Base-by-base conservation (phyloP, 2,329 filamentous ascomycete genomes). In the Aspergillus glaucus region DNA sequence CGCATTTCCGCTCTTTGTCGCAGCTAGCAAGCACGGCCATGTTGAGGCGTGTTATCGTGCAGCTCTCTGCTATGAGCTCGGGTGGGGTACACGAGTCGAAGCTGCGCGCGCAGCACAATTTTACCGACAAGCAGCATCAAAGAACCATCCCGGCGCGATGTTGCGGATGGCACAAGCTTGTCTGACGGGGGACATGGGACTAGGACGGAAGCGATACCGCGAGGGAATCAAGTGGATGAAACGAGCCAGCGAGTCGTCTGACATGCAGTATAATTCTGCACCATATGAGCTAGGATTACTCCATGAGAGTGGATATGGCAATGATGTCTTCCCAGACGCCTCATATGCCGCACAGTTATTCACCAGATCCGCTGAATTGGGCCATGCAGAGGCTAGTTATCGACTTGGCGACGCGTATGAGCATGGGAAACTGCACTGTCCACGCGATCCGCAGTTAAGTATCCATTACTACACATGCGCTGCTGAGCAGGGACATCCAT, bases 151-250 rank as follows among this genome's bases (percentile, higher is more conserved):
- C 0, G 93, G 93, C 44, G 92, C 93, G 44, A 95, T 96, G 80
- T 88, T 90, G 47, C 85, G 93, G 49, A 80, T 98, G 46, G 92
- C 90, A 37, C 87, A 90, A 64, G 93, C 93, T 6, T 97, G 92
- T 69, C 71, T 98, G 47, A 86, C 84, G 3, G 90, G 90, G 39
- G 91, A 97, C 57, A 82, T 98, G 66, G 93, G 93, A 26, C 72
- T 86, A 17, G 82, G 85, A 57, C 37, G 37, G 15, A 90, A 88
- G 65, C 81, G 87, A 50, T 94, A 95, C 63, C 81, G 88, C 46
- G 93, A 98, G 68, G 93, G 92, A 7, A 75, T 97, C 56, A 96
- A 95, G 68, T 98, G 93, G 93, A 75, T 98, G 61, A 97, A 96
- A 73, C 82, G 94, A 49, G 93, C 91, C 3, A 80, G 89, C 0